Percentiles rank a stretch among this genome's conserved stretches.
Evolutionary conservation across 2,329 filamentous ascomycete species (phyloP).

Genomic region (Colletotrichum scovillei): DNA sequence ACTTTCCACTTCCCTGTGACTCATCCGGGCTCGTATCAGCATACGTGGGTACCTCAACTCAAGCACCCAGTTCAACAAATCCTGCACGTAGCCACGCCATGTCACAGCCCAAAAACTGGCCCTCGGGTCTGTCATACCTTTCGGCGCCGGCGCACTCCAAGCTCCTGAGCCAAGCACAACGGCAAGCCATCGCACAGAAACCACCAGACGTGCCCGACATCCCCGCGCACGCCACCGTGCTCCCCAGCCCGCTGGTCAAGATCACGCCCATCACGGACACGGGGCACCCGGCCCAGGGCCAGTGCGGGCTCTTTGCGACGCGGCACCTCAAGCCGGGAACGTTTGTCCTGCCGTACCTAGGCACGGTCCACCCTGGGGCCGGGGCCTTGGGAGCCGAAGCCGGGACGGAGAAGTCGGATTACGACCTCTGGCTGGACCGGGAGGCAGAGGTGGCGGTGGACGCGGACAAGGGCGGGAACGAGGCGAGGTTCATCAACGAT

Average conservation of each 20-base stretch:
- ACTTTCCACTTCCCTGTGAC: background rate
- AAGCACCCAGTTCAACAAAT: no score
- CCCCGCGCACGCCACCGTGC: slow-evolving; percentile 48
- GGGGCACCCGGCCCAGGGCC: slow-evolving; percentile 67
- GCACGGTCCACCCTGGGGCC: slow-evolving; percentile 61
- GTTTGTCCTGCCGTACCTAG: slow-evolving; percentile 72
- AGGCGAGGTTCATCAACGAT: slow-evolving; percentile 75
- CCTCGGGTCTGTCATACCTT: slow-evolving; percentile 63
- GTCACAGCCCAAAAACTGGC: slow-evolving; percentile 67
- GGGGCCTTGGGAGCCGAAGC: slow-evolving; percentile 36
- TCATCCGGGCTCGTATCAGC: background rate
- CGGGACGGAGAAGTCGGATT: slow-evolving; percentile 57
- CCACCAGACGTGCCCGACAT: slow-evolving; percentile 42
- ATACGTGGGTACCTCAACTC: background rate
- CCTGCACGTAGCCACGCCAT: background rate
- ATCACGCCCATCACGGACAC: slow-evolving; percentile 64
- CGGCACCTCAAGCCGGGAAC: slow-evolving; percentile 63
- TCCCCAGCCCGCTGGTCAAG: slow-evolving; percentile 61
- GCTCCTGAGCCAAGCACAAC: slow-evolving; percentile 55
- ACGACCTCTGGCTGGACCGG: slow-evolving; percentile 73
- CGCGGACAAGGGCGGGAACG: slow-evolving; percentile 68
- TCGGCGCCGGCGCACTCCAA: slow-evolving; percentile 59
- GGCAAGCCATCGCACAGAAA: slow-evolving; percentile 48
- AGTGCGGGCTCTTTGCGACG: slow-evolving; percentile 70
- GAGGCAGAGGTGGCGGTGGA: slow-evolving; percentile 70